phyloP scores from a whole-genome alignment of 2,329 filamentous ascomycete species.

The Escovopsis weberi region DNA sequence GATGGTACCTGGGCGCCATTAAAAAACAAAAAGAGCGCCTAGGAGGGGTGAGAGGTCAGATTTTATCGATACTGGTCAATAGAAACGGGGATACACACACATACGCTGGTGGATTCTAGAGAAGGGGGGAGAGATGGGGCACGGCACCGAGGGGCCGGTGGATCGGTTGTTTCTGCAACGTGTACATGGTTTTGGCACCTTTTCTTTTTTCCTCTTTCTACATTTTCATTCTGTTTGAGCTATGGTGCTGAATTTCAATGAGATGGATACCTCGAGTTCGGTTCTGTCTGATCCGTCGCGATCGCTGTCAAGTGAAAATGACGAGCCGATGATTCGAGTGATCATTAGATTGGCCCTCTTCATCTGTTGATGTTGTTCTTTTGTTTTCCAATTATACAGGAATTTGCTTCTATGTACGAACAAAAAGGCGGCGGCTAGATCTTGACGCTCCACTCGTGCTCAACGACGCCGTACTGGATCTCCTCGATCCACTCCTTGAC shows the following conservation, averaged over 20 bases:
- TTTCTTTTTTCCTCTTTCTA: background rate
- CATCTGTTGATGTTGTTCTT: no score
- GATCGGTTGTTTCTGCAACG: constrained; percentile 10
- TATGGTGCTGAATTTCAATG: background rate
- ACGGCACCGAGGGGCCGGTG: no score
- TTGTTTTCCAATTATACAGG: background rate
- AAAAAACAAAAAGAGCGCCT: constrained; percentile 5
- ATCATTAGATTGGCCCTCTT: no score
- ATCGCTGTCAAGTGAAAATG: no score
- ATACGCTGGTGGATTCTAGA: background rate
- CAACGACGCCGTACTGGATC: constrained; percentile 88
- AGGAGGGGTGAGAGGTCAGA: constrained; percentile 3
- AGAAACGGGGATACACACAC: constrained; percentile 2
- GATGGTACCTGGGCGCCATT: no score
- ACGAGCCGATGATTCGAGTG: no score
- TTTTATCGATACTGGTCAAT: background rate
- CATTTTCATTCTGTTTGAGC: background rate
- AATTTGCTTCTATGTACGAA: background rate
- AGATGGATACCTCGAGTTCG: no score
- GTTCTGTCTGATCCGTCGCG: no score
- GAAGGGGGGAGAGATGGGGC: constrained; percentile 2
- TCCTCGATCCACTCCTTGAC: constrained; percentile 97
- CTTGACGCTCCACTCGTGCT: constrained; percentile 75
- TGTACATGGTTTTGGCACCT: constrained; percentile 21
- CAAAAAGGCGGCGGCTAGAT: constrained; percentile 10